These are phyloP conservation scores for Aspergillus homomorphus DNA, from an alignment of 495 filamentous ascomycete species.

Conservation along the genomic window DNA sequence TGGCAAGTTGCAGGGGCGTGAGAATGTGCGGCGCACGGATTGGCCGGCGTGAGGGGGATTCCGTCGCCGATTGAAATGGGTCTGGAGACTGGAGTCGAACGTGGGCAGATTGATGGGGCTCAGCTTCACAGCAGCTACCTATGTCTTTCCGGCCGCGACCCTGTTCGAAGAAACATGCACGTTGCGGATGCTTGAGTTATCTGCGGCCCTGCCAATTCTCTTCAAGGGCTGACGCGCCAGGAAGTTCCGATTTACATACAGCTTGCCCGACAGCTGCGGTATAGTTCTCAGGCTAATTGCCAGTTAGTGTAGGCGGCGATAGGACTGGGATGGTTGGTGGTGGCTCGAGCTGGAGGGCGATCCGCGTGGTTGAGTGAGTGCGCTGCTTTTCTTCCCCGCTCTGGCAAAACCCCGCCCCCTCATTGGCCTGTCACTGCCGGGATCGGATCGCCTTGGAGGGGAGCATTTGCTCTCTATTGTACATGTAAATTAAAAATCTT, in stretches of 20 bases:
- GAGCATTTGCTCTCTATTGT: neutral
- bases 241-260: no score
- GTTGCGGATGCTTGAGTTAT: neutral
- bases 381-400: slow-evolving; percentile 1
- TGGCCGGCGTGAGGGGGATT: slow-evolving; percentile 8
- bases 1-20: slow-evolving; percentile 9
- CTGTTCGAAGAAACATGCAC: neutral
- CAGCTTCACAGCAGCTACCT: neutral
- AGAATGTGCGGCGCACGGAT: slow-evolving; percentile 10
- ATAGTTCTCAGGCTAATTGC: neutral
- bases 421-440: slow-evolving; percentile 3
- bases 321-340: neutral
- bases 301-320: neutral
- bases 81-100: neutral
- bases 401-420: neutral
- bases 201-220: neutral
- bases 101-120: neutral
- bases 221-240: neutral
- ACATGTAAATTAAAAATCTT: neutral
- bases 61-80: neutral
- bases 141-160: neutral
- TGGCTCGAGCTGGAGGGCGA: neutral
- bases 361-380: slow-evolving; percentile 1
- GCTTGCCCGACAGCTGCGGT: neutral
- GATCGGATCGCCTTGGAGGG: slow-evolving; percentile 5